Conservation (phyloP, 495 filamentous ascomycete genomes). For the Penicillium desertorum region DNA sequence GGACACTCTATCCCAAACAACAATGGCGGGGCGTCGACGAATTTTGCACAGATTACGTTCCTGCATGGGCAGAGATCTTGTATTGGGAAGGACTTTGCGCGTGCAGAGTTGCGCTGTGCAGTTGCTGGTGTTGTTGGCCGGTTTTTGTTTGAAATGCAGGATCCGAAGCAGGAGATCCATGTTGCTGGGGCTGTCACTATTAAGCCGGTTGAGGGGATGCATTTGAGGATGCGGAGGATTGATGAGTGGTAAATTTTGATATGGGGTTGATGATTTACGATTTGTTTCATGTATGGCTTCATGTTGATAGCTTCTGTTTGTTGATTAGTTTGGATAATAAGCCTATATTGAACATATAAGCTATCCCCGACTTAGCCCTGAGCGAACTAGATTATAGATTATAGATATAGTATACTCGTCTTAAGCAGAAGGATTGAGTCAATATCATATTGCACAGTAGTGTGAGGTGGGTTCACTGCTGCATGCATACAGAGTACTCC, state of each 20-base stretch:
- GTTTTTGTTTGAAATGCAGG: constrained; percentile 54
- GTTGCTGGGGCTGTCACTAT: constrained; percentile 65
- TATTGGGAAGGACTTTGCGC: constrained; percentile 53
- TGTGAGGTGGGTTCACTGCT: too few species aligned
- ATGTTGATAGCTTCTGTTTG: neutral
- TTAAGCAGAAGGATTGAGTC: neutral
- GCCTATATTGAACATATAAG: too few species aligned
- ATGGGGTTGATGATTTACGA: constrained; percentile 1
- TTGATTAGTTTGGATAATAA: too few species aligned
- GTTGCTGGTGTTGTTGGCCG: constrained; percentile 39
- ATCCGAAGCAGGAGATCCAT: constrained; percentile 57
- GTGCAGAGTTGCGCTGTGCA: constrained; percentile 40
- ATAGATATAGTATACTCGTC: neutral
- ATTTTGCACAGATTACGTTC: constrained; percentile 50
- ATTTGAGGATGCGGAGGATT: constrained; percentile 57
- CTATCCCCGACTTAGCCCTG: neutral
- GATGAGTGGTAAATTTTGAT: constrained; percentile 57
- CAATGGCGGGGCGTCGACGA: constrained; percentile 43
- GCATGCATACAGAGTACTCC: too few species aligned
- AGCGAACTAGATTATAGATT: neutral
- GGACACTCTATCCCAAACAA: constrained; percentile 32
- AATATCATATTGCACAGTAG: neutral
- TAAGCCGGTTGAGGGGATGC: constrained; percentile 64
- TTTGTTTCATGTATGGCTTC: neutral
- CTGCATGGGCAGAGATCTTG: constrained; percentile 50